phyloP scores from a whole-genome alignment of 495 filamentous ascomycete genomes.

The Trichoderma reesei region DNA sequence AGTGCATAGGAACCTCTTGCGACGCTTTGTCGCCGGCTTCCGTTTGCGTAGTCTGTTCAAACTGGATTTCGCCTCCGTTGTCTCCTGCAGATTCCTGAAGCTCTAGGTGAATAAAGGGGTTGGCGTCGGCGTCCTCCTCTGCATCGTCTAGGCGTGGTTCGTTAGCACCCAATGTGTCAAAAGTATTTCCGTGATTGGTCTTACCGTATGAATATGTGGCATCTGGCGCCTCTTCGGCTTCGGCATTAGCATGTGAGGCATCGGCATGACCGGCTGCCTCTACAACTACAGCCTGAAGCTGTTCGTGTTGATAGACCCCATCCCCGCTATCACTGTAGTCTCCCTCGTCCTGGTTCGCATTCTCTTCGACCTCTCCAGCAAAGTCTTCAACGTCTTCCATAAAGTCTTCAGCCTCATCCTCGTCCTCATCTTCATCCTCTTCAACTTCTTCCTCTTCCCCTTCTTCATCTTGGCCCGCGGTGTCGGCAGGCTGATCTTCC shows the following conservation, averaged over 20 bases:
- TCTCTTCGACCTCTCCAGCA: constrained; percentile 13
- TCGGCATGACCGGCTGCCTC: neutral
- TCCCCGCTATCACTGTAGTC: constrained; percentile 1
- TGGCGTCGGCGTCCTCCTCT: neutral
- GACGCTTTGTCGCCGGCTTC: neutral
- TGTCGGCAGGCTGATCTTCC: neutral
- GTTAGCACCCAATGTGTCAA: neutral
- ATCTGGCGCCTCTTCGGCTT: neutral
- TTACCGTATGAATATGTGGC: neutral
- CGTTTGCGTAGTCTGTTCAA: neutral
- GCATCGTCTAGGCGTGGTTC: neutral
- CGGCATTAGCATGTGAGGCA: neutral
- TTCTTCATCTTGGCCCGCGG: neutral
- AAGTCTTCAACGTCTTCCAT: neutral
- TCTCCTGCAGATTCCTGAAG: neutral
- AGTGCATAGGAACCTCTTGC: neutral
- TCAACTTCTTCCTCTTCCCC: neutral
- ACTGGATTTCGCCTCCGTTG: neutral
- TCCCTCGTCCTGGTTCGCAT: constrained; percentile 2
- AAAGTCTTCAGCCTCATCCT: neutral
- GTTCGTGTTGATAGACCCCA: neutral
- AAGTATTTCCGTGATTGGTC: neutral
- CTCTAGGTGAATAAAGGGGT: neutral
- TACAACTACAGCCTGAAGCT: constrained; percentile 2
- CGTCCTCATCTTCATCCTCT: neutral